These are phyloP conservation scores for Solanum sejunctum DNA, from an alignment of 257 asterid genomes.

Conservation along the genomic window DNA sequence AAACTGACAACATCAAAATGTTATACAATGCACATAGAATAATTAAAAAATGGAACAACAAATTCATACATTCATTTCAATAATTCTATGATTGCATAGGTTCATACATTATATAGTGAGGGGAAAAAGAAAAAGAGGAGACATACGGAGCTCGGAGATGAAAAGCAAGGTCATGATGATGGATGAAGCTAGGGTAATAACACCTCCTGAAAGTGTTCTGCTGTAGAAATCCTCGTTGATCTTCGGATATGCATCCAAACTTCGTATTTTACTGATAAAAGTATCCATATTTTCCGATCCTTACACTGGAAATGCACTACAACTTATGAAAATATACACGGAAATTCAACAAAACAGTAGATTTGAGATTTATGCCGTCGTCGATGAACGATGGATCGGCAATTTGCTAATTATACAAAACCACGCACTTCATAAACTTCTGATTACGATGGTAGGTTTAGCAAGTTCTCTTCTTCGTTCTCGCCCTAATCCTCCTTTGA, in stretches of 20 bases:
- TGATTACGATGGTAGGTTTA: neutral
- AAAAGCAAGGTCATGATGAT: conserved; percentile 78
- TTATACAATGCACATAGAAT: neutral
- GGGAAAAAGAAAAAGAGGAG: neutral
- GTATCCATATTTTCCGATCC: conserved; percentile 41
- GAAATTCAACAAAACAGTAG: neutral
- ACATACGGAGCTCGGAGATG: conserved; percentile 91
- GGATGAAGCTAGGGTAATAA: conserved; percentile 79
- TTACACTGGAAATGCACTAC: neutral
- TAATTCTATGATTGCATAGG: neutral
- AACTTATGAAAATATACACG: neutral
- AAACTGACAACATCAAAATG: neutral
- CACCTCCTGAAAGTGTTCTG: conserved; percentile 89
- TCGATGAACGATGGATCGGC: conserved; percentile 7
- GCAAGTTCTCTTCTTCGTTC: neutral
- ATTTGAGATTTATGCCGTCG: neutral
- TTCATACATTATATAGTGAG: neutral
- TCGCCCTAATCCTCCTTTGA: neutral
- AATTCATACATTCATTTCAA: neutral
- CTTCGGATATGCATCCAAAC: conserved; percentile 87
- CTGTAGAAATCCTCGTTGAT: conserved; percentile 97
- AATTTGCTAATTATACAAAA: neutral
- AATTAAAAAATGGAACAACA: neutral
- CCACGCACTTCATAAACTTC: neutral
- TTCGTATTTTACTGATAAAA: conserved; percentile 54